Percentiles rank a stretch among this genome's conserved stretches.
Evolutionary conservation across 2,329 filamentous ascomycete genomes (phyloP).

Genomic region (Fusarium liriodendri): DNA sequence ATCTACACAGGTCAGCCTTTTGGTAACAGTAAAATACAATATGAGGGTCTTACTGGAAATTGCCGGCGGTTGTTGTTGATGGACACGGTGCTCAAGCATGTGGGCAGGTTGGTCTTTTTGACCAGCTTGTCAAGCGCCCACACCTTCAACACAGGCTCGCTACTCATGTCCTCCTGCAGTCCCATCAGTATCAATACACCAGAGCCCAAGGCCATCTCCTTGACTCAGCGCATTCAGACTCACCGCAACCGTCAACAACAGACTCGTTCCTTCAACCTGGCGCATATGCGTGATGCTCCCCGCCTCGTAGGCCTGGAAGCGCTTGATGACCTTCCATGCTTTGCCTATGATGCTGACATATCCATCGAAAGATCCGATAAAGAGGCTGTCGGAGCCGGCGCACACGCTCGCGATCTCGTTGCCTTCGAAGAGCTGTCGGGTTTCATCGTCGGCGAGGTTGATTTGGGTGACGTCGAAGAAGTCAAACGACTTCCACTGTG

Average conservation of each 20-base stretch:
- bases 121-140: conserved; percentile 95
- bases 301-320: conserved; percentile 86
- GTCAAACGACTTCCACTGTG: conserved; percentile 97
- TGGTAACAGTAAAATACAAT: fast-evolving
- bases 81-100: conserved; percentile 85
- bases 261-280: conserved; percentile 86
- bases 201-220: neutral
- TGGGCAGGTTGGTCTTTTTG: conserved; percentile 91
- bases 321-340: conserved; percentile 86
- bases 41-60: conserved; percentile 75
- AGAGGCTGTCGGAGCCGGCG: conserved; percentile 88
- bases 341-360: conserved; percentile 88
- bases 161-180: conserved; percentile 81
- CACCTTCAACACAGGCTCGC: conserved; percentile 92
- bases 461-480: conserved; percentile 97
- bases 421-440: conserved; percentile 82
- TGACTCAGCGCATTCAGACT: conserved; percentile 30
- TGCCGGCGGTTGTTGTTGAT: conserved; percentile 92
- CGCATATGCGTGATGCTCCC: conserved; percentile 90
- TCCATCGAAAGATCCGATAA: conserved; percentile 88
- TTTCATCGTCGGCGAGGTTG: conserved; percentile 82
- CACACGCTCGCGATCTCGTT: conserved; percentile 85
- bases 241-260: conserved; percentile 84
- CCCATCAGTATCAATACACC: conserved; percentile 14
- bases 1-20: conserved; percentile 61